phyloP scores from a whole-genome alignment of 2,329 filamentous ascomycete species.

The Aspergillus puulaauensis region DNA sequence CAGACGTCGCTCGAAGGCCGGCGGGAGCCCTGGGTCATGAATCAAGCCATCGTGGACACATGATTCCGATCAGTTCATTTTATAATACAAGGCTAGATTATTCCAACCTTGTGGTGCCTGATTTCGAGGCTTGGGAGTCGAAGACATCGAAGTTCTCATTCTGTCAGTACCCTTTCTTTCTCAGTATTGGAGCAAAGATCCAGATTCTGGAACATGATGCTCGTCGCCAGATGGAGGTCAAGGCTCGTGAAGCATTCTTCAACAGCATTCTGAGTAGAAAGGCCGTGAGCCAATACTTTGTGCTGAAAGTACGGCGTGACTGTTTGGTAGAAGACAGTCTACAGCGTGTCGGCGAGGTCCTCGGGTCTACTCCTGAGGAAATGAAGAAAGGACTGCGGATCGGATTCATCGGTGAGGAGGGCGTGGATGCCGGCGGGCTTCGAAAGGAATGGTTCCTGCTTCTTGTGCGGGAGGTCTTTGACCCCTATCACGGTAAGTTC shows the following conservation, averaged over 20 bases:
- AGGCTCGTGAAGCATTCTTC: slow-evolving; percentile 86
- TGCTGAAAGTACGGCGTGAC: slow-evolving; percentile 75
- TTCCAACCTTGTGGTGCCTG: slow-evolving; percentile 71
- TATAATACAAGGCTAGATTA: slow-evolving; percentile 86
- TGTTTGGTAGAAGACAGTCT: slow-evolving; percentile 88
- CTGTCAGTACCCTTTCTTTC: slow-evolving; percentile 87
- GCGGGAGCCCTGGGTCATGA: slow-evolving; percentile 29
- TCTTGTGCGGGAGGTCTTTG: slow-evolving; percentile 84
- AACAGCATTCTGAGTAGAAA: slow-evolving; percentile 78
- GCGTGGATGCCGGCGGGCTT: slow-evolving; percentile 83
- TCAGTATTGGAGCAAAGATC: slow-evolving; percentile 91
- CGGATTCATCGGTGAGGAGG: slow-evolving; percentile 83
- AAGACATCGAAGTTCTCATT: slow-evolving; percentile 75
- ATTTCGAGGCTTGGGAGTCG: slow-evolving; percentile 86
- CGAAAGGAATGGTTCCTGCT: slow-evolving; percentile 95
- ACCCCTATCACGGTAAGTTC: slow-evolving; percentile 76
- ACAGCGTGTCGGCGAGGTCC: slow-evolving; percentile 77
- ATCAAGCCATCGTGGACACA: slow-evolving; percentile 57
- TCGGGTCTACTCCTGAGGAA: slow-evolving; percentile 77
- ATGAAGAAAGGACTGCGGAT: slow-evolving; percentile 88
- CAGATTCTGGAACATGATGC: slow-evolving; percentile 87
- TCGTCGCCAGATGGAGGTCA: slow-evolving; percentile 82
- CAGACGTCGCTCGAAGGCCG: slow-evolving; percentile 39
- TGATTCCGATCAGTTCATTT: slow-evolving; percentile 79
- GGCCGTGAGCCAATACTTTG: slow-evolving; percentile 72